phyloP scores from a whole-genome alignment of 2,329 filamentous ascomycete species.

The Xenoacremonium recifei region DNA sequence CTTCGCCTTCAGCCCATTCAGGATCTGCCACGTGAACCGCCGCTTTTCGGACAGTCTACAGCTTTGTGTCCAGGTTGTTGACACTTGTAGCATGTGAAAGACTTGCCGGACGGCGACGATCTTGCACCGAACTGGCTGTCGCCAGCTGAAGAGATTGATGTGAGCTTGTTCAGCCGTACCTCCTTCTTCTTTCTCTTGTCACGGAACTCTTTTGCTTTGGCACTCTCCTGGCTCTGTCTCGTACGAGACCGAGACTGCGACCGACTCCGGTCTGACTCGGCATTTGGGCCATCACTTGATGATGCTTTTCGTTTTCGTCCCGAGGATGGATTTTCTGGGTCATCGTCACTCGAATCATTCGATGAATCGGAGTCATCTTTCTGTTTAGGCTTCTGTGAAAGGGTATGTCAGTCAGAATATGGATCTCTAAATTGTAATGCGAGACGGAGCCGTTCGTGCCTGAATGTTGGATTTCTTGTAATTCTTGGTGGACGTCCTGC shows the following conservation, averaged over 20 bases:
- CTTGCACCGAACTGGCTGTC: conserved; percentile 14
- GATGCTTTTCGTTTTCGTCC: conserved; percentile 27
- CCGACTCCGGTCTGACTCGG: conserved; percentile 20
- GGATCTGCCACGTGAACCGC: conserved; percentile 10
- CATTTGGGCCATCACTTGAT: conserved; percentile 18
- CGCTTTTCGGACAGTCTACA: conserved; percentile 49
- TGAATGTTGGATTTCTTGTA: conserved; percentile 25
- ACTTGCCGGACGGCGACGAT: conserved; percentile 19
- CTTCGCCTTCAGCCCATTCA: too few relatives aligned
- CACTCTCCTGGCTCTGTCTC: conserved; percentile 24
- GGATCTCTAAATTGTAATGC: too few relatives aligned
- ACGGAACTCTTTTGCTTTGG: conserved; percentile 47
- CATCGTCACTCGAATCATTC: conserved; percentile 26
- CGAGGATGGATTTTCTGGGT: conserved; percentile 19
- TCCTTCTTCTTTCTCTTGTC: conserved; percentile 64
- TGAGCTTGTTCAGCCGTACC: conserved; percentile 62
- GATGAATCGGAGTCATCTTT: conserved; percentile 15
- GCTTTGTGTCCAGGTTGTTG: conserved; percentile 60
- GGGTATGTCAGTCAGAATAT: conserved; percentile 11
- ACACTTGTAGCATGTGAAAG: conserved; percentile 57
- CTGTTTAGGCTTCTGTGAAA: conserved; percentile 15
- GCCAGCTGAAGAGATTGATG: conserved; percentile 55
- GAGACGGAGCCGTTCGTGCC: too few relatives aligned
- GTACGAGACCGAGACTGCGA: conserved; percentile 33
- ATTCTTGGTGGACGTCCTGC: conserved; percentile 36